A percentile compares a stretch with the other conserved stretches of the same genome.
Evolutionary conservation across 2,329 filamentous ascomycete species (phyloP).

Genomic region (Bipolaris sorokiniana): DNA sequence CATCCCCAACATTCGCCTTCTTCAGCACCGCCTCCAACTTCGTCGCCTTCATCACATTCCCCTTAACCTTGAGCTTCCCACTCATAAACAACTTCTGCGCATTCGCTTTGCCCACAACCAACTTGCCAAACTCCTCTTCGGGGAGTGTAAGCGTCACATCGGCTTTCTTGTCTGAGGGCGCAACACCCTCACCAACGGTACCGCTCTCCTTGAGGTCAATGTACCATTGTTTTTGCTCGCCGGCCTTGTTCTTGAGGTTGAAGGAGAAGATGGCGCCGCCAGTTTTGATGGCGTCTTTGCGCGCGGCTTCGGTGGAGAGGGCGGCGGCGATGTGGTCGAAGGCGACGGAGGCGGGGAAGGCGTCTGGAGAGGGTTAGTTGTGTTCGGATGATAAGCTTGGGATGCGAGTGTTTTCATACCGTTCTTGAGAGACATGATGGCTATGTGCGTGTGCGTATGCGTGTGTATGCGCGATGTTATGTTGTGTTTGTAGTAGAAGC

Average conservation of each 20-base stretch:
- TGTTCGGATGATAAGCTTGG: background rate
- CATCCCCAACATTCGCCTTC: conserved; percentile 38
- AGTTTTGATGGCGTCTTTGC: conserved; percentile 87
- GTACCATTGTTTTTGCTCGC: conserved; percentile 85
- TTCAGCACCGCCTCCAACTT: conserved; percentile 85
- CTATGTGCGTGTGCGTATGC: conserved; percentile 1
- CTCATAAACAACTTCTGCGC: conserved; percentile 96
- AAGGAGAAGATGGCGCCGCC: conserved; percentile 89
- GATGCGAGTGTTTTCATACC: conserved; percentile 22
- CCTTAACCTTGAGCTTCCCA: conserved; percentile 98
- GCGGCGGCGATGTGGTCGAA: conserved; percentile 86
- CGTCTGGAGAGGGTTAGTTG: conserved; percentile 41
- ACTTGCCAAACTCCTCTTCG: conserved; percentile 83
- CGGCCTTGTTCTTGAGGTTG: conserved; percentile 84
- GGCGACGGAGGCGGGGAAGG: conserved; percentile 86
- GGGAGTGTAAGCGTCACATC: conserved; percentile 85
- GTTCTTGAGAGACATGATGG: conserved; percentile 43
- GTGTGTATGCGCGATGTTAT: background rate
- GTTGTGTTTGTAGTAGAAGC: background rate
- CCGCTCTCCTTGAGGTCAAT: conserved; percentile 94
- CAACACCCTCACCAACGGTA: conserved; percentile 75
- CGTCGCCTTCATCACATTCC: conserved; percentile 97
- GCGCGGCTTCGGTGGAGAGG: conserved; percentile 73
- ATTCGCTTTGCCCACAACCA: conserved; percentile 87
- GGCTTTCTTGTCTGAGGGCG: conserved; percentile 74